A percentile compares a stretch with the other conserved stretches of the same genome.
These are phyloP conservation scores for Mentha longifolia DNA, from an alignment of 257 asterid species.

Conservation along the genomic window DNA sequence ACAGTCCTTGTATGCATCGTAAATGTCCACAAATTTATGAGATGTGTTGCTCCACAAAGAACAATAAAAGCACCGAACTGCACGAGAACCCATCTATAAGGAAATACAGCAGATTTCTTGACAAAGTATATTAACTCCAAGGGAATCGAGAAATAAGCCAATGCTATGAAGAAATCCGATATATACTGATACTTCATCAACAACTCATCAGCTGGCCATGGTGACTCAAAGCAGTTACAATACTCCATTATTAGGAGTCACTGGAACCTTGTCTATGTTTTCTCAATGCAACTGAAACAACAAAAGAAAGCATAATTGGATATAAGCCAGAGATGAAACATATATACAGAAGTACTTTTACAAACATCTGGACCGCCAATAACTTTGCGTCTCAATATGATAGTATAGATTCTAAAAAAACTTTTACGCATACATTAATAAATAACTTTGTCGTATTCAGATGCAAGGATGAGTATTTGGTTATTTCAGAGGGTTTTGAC, in stretches of 20 bases:
- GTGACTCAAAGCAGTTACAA: constrained; percentile 92
- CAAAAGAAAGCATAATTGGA: constrained; percentile 4
- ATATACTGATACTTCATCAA: constrained; percentile 94
- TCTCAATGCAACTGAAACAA: constrained; percentile 44
- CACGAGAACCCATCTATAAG: constrained; percentile 97
- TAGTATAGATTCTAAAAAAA: too few species aligned
- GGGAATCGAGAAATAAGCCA: constrained; percentile 98
- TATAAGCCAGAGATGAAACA: not conserved
- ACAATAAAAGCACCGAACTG: constrained; percentile 99
- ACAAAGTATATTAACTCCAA: constrained; percentile 94
- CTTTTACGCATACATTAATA: too few species aligned
- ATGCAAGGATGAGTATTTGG: too few species aligned
- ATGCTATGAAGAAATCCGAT: constrained; percentile 96
- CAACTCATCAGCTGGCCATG: constrained; percentile 89
- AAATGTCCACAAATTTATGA: constrained; percentile 91
- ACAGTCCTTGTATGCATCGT: constrained; percentile 81
- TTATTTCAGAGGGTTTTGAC: too few species aligned
- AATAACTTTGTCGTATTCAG: too few species aligned
- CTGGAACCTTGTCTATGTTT: constrained; percentile 25
- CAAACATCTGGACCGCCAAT: too few species aligned
- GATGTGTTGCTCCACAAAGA: constrained; percentile 97
- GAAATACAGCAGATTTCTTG: constrained; percentile 94
- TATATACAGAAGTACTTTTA: too few species aligned
- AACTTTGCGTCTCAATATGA: too few species aligned
- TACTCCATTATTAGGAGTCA: constrained; percentile 59